Base-by-base conservation (phyloP, 140 eudicot species). In the Senecio squalidus region DNA sequence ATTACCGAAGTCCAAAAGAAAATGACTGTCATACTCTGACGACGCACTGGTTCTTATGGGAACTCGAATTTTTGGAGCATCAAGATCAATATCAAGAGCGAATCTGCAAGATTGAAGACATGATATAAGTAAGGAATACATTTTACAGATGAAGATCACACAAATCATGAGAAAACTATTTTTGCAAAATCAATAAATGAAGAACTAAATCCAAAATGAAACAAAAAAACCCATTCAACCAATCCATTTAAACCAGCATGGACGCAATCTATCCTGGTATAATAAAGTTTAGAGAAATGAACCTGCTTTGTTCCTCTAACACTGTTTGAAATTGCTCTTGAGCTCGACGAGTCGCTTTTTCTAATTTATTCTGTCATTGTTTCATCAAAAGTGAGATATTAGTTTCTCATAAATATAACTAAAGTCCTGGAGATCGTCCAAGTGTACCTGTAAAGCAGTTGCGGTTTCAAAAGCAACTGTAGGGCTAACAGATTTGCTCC, bases 291-390 rank as follows among this genome's bases (percentile, higher is more conserved):
- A 29, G 71, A 65, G 51, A 59, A 36, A 45, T 38, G 10, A 67
- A 86, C 99, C 99, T 92, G 96, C 94, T 87, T 64, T 84, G 99
- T 67, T 92, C 96, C 79, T 92, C 96, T 54, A 92, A 68, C 23
- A 84, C 99, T 79, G 92, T 84, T 69, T 92, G 96, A 77, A 92
- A 81, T 66, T 92, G 99, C 80, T 92, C 99, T 63, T 92, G 99
- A 57, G 99, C 99, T 72, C 83, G 93, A 25, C 95, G 86, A 49
- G 99, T 92, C 30, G 92, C 96, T 73, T 72, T 78, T 72, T 88
- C 99, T 70, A 92, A 70, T 74, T 87, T 84, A 73, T 76, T 82
- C 99, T 92, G 95, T 66, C 64, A 49, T 52, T 51, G 55, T 49
- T 36, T 21, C 21, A 64, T 56, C 40, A 69, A 27, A 24, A 20